Conservation (phyloP, 164 flowering plant species). For the Umbilicus rupestris region DNA sequence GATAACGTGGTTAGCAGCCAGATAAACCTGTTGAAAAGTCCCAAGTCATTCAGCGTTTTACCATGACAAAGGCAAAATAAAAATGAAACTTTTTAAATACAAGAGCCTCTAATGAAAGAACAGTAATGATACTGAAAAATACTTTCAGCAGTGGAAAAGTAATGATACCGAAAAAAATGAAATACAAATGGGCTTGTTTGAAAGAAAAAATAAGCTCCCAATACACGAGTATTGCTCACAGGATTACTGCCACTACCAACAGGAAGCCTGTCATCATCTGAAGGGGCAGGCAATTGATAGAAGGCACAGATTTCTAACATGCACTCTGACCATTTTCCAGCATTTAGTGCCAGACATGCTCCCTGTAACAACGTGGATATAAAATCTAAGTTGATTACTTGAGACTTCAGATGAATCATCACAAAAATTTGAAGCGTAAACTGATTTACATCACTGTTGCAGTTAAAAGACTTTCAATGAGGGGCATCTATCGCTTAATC, state of each 20-base stretch:
- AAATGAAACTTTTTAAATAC: neutral
- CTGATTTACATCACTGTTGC: neutral
- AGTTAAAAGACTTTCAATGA: neutral
- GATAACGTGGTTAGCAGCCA: conserved; percentile 47
- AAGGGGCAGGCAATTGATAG: conserved; percentile 52
- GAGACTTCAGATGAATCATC: neutral
- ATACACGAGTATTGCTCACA: conserved; percentile 35
- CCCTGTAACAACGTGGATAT: conserved; percentile 39
- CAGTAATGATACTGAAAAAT: too few relatives aligned
- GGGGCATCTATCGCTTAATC: neutral
- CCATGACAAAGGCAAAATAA: neutral
- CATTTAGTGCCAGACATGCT: conserved; percentile 80
- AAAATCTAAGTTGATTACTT: neutral
- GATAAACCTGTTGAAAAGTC: conserved; percentile 51
- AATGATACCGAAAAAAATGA: neutral
- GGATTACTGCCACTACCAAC: conserved; percentile 99
- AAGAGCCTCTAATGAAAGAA: neutral
- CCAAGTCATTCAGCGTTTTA: neutral
- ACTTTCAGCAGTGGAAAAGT: neutral
- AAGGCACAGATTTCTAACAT: conserved; percentile 47
- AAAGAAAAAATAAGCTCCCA: neutral
- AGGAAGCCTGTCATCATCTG: conserved; percentile 70
- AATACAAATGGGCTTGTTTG: neutral
- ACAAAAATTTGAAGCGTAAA: neutral
- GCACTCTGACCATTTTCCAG: conserved; percentile 53